These are phyloP conservation scores for Pythium angustatum DNA, from an alignment of 352 stramenopile species.

Conservation along the genomic window DNA sequence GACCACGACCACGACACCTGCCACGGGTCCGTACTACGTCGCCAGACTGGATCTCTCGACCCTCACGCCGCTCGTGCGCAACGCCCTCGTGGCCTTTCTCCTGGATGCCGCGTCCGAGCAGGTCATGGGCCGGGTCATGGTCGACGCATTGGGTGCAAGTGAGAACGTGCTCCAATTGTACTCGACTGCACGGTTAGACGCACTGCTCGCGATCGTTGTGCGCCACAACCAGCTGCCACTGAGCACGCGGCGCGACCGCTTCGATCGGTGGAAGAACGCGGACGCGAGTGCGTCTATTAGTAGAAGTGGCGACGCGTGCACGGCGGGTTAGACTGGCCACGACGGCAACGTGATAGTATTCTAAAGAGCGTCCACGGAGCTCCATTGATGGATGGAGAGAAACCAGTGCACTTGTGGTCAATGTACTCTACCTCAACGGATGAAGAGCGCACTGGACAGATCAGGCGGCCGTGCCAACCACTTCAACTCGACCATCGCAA, in stretches of 20 bases:
- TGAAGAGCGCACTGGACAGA: no score
- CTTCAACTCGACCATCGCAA: no score
- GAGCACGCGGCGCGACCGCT: constrained; percentile 19
- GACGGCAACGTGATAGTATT: no score
- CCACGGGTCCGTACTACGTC: constrained; percentile 10
- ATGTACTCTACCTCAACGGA: no score
- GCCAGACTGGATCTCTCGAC: neutral
- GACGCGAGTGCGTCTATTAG: neutral
- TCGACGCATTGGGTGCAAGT: neutral
- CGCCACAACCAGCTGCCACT: constrained; percentile 12
- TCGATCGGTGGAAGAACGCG: constrained; percentile 13
- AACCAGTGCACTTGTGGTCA: no score
- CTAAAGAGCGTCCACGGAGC: no score
- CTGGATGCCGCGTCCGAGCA: constrained; percentile 2
- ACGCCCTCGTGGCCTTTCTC: constrained; percentile 22
- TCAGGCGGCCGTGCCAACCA: no score
- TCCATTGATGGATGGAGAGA: no score
- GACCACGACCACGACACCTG: neutral
- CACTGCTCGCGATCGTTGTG: constrained; percentile 15
- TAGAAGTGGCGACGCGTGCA: neutral
- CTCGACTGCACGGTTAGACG: constrained; percentile 11
- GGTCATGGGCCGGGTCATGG: neutral
- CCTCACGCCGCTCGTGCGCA: constrained; percentile 11
- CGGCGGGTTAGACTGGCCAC: no score
- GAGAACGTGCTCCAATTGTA: constrained; percentile 20